These are phyloP conservation scores for Yamagishiella unicocca DNA, from an alignment of 139 green algal species.

Conservation along the genomic window DNA sequence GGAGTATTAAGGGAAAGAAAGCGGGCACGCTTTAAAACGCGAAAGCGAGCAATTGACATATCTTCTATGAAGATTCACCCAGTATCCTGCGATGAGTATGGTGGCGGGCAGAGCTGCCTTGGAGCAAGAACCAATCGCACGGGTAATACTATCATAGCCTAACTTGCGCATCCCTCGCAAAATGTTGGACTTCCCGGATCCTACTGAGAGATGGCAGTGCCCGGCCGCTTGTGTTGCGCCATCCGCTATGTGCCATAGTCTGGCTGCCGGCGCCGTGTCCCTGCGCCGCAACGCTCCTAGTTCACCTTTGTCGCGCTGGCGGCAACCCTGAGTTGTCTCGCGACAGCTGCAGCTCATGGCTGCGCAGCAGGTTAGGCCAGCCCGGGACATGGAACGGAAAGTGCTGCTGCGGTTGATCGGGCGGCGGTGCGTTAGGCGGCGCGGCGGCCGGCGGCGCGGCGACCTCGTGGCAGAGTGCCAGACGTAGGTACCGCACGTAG, in stretches of 20 bases:
- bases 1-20: no score
- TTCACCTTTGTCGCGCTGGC: neutral
- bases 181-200: neutral
- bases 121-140: neutral
- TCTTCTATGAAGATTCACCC: neutral
- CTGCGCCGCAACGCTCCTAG: no score
- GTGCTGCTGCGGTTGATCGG: no score
- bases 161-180: neutral
- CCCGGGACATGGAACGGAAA: neutral
- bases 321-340: neutral
- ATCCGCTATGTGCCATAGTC: neutral
- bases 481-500: no score
- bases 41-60: no score
- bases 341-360: conserved; percentile 24
- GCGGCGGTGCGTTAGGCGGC: no score
- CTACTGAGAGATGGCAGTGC: neutral
- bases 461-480: no score
- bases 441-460: no score
- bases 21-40: no score
- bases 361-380: conserved; percentile 1
- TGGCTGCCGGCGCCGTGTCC: no score
- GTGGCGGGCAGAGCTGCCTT: neutral
- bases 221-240: neutral
- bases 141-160: neutral
- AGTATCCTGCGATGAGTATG: neutral